Base-by-base conservation (phyloP, 257 asterid genomes). In the Gentiana dahurica region DNA sequence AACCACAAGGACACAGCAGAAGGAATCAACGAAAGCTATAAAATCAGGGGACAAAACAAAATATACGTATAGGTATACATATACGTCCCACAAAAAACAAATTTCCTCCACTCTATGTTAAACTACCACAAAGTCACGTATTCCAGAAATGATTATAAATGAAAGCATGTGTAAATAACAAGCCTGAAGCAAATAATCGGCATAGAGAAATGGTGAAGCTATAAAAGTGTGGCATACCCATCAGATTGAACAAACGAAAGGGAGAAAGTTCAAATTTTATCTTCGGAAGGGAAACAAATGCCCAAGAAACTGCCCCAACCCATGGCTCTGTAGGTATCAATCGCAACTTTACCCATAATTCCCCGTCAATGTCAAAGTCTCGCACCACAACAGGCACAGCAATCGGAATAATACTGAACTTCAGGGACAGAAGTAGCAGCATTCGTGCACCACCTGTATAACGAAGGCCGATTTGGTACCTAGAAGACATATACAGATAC, bases 291-390 rank as follows among this genome's bases (percentile, higher is more conserved):
- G 98, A 85, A 62, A 83, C 97, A 64, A 92, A 92, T 34, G 98
- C 98, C 98, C 98, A 92, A 8, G 98, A 85, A 77, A 75, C 95
- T 62, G 97, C 93, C 72, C 98, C 98, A 59, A 92, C 94, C 94
- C 95, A 92, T n/a, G 98, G 98, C 69, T 85, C 90, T 58, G 94
- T 70, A 59, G 94, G 95, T 81, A 92, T 81, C 57, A 92, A 61
- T 62, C 98, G 69, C 72, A 92, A 62, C 63, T 92, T 88, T 65
- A 92, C 95, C 98, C 98, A 92, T 41, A 92, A 68, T 71, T 88
- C 98, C 51, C 98, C 98, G 57, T 92, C 98, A 73, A 92, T 83
- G 65, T 92, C 98, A 69, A 92, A 88, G 63, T 92, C 86, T 49
- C 94, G 80, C 36, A 92, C 86, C 50, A 90, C 97, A 37, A 92